Base-by-base conservation (phyloP, 2,329 filamentous ascomycete genomes). In the Coleophoma eucalyptorum region DNA sequence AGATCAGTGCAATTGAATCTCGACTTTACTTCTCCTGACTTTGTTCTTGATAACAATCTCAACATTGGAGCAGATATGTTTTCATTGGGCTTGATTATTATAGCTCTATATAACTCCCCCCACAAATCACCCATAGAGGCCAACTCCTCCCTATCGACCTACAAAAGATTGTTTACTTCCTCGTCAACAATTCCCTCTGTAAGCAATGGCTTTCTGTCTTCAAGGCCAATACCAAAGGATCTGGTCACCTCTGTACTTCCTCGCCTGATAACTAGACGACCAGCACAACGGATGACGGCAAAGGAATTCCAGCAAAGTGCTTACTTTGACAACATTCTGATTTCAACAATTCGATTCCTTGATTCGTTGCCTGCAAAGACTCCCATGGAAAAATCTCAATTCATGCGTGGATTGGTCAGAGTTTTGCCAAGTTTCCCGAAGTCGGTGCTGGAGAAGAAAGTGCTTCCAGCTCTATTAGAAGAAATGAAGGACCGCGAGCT, bases 311-410 rank as follows among this genome's bases (percentile, higher is more conserved):
- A 99, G 65, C 84, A 97, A 67, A 95, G 91, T 63, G 86, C 90
- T 58, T 99, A 95, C 66, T 99, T 99, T 66, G 91, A 99, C 70
- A 99, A 97, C 63, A 89, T 97, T 43, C 77, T 99, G 4, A 90
- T 99, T 19, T 96, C 92, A 0, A 97, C 94, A 0, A 96, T 99
- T 55, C 89, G 94, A 12, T 99, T 99, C 64, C 75, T 99, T 21
- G 94, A 99, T 61, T 81, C 86, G 0, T 83, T 99, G 52, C 93
- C 94, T 0, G 89, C 90, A 33, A 99, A 99, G 72, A 96, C 91
- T 1, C 80, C 89, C 0, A 89, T 83, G 55, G 94, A 99, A 65
- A 99, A 99, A 67, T 80, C 87, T 6, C 86, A 91, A 51, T 99
- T 99, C 66, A 82, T 99, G 79, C 84, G 90, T 49, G 94, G 94